phyloP scores from a whole-genome alignment of 495 filamentous ascomycete species.

The Choiromyces venosus region DNA sequence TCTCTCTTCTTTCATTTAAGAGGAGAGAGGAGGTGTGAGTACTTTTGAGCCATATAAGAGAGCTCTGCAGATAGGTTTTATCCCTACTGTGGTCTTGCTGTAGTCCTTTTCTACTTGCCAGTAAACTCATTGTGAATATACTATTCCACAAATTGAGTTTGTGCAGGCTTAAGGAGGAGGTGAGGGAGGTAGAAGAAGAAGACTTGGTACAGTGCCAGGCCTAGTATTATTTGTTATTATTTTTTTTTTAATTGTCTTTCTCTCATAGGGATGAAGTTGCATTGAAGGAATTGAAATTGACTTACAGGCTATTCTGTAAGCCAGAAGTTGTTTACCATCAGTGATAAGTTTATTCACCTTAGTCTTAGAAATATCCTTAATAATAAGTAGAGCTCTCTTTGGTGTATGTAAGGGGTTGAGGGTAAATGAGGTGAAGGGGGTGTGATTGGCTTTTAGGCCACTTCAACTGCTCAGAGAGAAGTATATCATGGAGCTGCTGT shows the following conservation, averaged over 20 bases:
- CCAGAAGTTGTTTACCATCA: conserved; percentile 58
- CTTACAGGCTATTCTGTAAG: conserved; percentile 36
- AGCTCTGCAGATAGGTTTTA: conserved; percentile 13
- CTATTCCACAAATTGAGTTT: conserved; percentile 16
- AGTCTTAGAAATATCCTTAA: conserved; percentile 94
- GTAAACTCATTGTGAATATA: conserved; percentile 24
- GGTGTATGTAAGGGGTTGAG: too few relatives aligned
- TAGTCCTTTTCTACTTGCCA: conserved; percentile 16
- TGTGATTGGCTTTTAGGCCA: too few relatives aligned
- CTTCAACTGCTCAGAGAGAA: too few relatives aligned
- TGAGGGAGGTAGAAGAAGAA: conserved; percentile 29
- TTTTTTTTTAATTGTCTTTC: background rate
- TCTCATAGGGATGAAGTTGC: background rate
- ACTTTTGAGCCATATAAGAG: conserved; percentile 28
- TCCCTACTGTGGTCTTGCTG: too few relatives aligned
- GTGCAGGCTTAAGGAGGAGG: conserved; percentile 27
- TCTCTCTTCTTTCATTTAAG: background rate
- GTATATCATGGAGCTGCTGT: too few relatives aligned
- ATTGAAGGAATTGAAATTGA: conserved; percentile 1
- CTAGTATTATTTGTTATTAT: conserved; percentile 24
- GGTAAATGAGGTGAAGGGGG: too few relatives aligned
- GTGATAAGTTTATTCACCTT: conserved; percentile 87
- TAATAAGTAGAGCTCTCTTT: conserved; percentile 74
- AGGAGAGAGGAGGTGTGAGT: background rate
- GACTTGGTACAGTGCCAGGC: conserved; percentile 38